A percentile compares a stretch with the other conserved stretches of the same genome.
phyloP scores from a whole-genome alignment of 495 filamentous ascomycete species.

The Clohesyomyces aquaticus region DNA sequence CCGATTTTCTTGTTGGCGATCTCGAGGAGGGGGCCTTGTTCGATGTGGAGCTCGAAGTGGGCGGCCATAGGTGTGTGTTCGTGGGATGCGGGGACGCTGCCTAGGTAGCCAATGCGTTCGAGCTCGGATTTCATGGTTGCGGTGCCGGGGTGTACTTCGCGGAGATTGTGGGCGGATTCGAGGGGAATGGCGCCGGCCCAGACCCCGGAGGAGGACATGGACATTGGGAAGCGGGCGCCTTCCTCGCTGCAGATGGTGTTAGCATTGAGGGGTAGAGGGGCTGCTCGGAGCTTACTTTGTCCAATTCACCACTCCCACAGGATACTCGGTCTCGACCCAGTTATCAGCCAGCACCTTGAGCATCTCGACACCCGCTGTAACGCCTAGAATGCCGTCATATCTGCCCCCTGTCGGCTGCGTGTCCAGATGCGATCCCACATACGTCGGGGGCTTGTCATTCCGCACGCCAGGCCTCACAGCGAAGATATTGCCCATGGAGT shows the following conservation, averaged over 20 bases:
- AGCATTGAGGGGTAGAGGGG: not conserved
- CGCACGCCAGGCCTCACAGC: slow-evolving; percentile 66
- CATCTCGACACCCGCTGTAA: slow-evolving; percentile 72
- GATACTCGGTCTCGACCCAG: slow-evolving; percentile 69
- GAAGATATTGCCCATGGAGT: slow-evolving; percentile 75
- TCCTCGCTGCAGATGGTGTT: slow-evolving; percentile 58
- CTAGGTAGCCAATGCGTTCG: slow-evolving; percentile 72
- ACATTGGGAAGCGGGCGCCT: slow-evolving; percentile 77
- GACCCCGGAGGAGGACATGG: slow-evolving; percentile 76
- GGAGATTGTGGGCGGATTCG: slow-evolving; percentile 62
- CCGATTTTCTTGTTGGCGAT: slow-evolving; percentile 65
- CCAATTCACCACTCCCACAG: slow-evolving; percentile 78
- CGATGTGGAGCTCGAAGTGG: slow-evolving; percentile 84
- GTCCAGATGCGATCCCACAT: slow-evolving; percentile 75
- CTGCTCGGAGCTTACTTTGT: slow-evolving; percentile 59
- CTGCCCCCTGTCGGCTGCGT: slow-evolving; percentile 77
- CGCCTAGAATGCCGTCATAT: slow-evolving; percentile 77
- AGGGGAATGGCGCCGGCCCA: slow-evolving; percentile 72
- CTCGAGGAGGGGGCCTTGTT: slow-evolving; percentile 76
- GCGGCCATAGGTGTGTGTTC: slow-evolving; percentile 71
- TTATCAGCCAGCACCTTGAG: slow-evolving; percentile 70
- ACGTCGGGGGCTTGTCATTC: slow-evolving; percentile 62
- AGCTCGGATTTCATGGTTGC: slow-evolving; percentile 72
- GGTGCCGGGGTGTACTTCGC: slow-evolving; percentile 55
- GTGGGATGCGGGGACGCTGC: slow-evolving; percentile 59